A percentile compares a stretch with the other conserved stretches of the same genome.
Evolutionary conservation across 2,329 filamentous ascomycete species (phyloP).

Genomic region (Rutstroemia sp.): DNA sequence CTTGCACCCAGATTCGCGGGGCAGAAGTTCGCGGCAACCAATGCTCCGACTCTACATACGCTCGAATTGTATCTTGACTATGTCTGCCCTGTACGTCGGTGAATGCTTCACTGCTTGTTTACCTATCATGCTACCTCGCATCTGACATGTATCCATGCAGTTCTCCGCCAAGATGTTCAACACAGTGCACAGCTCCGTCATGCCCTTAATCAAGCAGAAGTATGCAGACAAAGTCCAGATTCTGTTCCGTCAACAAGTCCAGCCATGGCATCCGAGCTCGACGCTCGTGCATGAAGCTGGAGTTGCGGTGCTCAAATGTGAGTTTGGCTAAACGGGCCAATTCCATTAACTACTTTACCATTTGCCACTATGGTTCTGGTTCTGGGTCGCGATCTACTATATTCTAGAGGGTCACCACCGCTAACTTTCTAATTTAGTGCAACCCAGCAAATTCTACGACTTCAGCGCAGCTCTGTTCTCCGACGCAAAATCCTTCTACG

Average conservation of each 20-base stretch:
- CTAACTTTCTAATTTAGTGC: neutral
- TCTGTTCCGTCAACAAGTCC: constrained; percentile 85
- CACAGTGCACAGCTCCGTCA: constrained; percentile 60
- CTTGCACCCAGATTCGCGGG: constrained; percentile 71
- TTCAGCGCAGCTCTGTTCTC: constrained; percentile 57
- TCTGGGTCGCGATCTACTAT: neutral
- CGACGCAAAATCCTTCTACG: constrained; percentile 72
- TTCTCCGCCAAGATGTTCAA: constrained; percentile 65
- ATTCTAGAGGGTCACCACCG: neutral
- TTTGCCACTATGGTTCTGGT: too few relatives aligned
- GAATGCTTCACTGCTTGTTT: neutral
- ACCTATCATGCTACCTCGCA: neutral
- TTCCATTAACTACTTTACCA: neutral
- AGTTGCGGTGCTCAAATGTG: constrained; percentile 66
- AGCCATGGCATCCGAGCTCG: constrained; percentile 89
- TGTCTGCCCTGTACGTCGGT: constrained; percentile 56
- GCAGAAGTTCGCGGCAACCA: constrained; percentile 48
- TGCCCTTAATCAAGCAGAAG: constrained; percentile 55
- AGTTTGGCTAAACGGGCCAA: constrained; percentile 19
- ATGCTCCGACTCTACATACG: constrained; percentile 46
- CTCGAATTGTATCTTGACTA: constrained; percentile 76
- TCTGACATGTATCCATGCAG: neutral
- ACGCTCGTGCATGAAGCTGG: constrained; percentile 77
- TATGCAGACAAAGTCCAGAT: constrained; percentile 56
- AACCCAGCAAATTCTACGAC: constrained; percentile 54